Evolutionary conservation across 768 basidiomycete species (phyloP).

Genomic region (Lentinula detonsa): DNA sequence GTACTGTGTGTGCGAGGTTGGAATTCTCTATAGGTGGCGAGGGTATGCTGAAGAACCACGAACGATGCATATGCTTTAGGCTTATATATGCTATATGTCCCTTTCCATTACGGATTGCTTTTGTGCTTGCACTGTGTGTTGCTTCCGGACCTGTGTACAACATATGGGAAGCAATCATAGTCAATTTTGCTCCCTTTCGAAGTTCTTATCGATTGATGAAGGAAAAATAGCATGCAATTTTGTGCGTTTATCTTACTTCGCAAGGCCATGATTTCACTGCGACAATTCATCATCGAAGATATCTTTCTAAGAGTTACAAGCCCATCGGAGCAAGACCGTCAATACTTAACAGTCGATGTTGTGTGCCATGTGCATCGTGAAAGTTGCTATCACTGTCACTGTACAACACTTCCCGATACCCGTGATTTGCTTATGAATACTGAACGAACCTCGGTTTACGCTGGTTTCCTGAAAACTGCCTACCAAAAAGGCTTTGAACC

Average conservation of each 20-base stretch:
- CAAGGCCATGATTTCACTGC: not conserved
- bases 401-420: not conserved
- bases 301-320: too few species aligned
- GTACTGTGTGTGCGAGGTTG: not conserved
- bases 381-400: not conserved
- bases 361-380: not conserved
- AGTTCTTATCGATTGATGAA: not conserved
- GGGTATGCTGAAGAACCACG: not conserved
- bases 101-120: not conserved
- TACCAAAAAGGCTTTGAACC: too few species aligned
- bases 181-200: not conserved
- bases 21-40: not conserved
- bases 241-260: not conserved
- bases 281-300: not conserved
- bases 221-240: not conserved
- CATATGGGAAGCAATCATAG: not conserved
- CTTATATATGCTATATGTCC: not conserved
- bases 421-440: constrained; percentile 6
- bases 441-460: not conserved
- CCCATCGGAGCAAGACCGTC: too few species aligned
- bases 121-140: not conserved
- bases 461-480: not conserved
- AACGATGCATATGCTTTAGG: not conserved
- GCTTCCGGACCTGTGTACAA: not conserved
- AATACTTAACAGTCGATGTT: too few species aligned